Evolutionary conservation across 2,329 filamentous ascomycete species (phyloP).

Genomic region (Curvularia spicifera): DNA sequence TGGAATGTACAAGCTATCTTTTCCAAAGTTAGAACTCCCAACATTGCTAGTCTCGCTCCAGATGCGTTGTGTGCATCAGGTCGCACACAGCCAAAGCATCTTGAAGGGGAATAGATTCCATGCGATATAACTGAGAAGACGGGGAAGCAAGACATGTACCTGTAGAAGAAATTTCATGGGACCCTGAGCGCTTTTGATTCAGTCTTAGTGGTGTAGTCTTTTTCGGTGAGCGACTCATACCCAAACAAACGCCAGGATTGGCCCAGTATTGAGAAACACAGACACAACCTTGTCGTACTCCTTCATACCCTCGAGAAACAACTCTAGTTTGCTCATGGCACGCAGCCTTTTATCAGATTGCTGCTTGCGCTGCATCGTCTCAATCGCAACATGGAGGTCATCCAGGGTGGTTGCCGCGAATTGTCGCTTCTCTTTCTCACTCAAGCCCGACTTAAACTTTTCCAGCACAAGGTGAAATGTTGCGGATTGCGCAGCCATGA

Average conservation of each 20-base stretch:
- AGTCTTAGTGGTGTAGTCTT: background rate
- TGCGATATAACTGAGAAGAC: background rate
- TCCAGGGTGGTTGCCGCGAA: slow-evolving; percentile 24
- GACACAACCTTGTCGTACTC: slow-evolving; percentile 48
- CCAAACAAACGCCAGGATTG: slow-evolving; percentile 44
- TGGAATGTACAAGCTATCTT: slow-evolving; percentile 40
- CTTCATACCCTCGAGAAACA: slow-evolving; percentile 43
- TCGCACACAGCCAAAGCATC: background rate
- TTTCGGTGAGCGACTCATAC: slow-evolving; percentile 2
- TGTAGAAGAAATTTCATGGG: slow-evolving; percentile 49
- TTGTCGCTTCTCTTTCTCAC: slow-evolving; percentile 11
- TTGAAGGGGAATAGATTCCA: background rate
- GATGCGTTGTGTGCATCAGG: background rate
- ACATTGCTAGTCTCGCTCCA: background rate
- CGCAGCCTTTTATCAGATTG: slow-evolving; percentile 25
- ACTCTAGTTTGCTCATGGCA: slow-evolving; percentile 31
- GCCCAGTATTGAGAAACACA: slow-evolving; percentile 42
- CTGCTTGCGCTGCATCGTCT: slow-evolving; percentile 41
- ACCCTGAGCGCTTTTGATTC: slow-evolving; percentile 13
- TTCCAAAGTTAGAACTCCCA: background rate
- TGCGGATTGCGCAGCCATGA: background rate
- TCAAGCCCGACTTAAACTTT: slow-evolving; percentile 17
- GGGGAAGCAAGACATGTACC: slow-evolving; percentile 16
- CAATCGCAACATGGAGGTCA: slow-evolving; percentile 25
- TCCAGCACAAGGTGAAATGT: slow-evolving; percentile 10